Conservation (phyloP, 305 asterid species). For the Nicotiana rustica region DNA sequence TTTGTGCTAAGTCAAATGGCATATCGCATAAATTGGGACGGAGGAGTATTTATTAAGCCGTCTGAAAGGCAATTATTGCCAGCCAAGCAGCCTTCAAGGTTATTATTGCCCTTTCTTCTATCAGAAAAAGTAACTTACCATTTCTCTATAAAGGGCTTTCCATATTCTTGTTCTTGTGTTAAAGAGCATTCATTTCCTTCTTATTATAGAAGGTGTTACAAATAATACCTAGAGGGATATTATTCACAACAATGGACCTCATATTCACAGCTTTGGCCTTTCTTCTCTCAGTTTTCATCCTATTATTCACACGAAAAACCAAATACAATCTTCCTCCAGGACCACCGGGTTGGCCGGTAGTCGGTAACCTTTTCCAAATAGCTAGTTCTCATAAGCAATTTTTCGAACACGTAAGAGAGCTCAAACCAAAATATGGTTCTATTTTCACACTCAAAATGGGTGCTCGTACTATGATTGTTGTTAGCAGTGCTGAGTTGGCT, state of each 20-base stretch:
- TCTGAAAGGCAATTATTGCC: no score
- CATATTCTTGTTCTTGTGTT: no score
- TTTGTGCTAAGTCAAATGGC: no score
- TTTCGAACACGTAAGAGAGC: slow-evolving; percentile 71
- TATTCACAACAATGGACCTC: slow-evolving; percentile 31
- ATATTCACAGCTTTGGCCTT: slow-evolving; percentile 66
- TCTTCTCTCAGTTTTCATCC: slow-evolving; percentile 51
- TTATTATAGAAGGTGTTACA: no score
- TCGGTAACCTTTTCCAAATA: slow-evolving; percentile 86
- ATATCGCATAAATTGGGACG: no score
- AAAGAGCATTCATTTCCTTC: no score
- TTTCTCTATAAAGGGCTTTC: no score
- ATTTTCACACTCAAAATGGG: slow-evolving; percentile 81
- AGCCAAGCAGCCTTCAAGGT: no score
- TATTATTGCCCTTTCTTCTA: no score
- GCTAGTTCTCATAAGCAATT: slow-evolving; percentile 78
- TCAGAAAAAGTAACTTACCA: no score
- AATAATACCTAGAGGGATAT: no score
- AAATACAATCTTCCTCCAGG: slow-evolving; percentile 79
- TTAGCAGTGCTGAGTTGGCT: slow-evolving; percentile 65
- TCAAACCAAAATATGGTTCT: slow-evolving; percentile 68
- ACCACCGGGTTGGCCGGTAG: slow-evolving; percentile 82
- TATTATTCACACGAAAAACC: slow-evolving; percentile 50
- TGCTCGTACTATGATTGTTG: slow-evolving; percentile 72
- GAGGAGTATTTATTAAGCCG: no score